Base-by-base conservation (phyloP, 371 early-diverging fungal genomes). In the Coemansia sp. region DNA sequence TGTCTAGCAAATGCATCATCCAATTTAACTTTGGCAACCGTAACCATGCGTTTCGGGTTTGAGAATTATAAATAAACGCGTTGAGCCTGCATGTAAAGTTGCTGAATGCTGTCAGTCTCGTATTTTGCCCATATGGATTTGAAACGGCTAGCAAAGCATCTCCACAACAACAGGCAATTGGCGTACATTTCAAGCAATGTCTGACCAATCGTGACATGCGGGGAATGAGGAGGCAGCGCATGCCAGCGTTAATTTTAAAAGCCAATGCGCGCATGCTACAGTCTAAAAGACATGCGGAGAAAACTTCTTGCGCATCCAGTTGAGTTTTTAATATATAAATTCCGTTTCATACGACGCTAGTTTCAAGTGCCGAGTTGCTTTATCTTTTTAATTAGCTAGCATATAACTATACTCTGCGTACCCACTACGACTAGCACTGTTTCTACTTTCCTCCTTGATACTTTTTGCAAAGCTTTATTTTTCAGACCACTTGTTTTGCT, bases 281-380 rank as follows among this genome's bases (percentile, higher is more conserved):
- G 29, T 61, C 34, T 51, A 61, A 39, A 18, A 61, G 50, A 37
- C 37, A 40, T 62, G 62, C 40, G 62, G 62, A 37, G 62, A 26
- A 7, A 7, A n/a, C 18, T 21, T 14, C 40, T 8, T 34, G 14
- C 10, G 53, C 24, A 62, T 8, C 11, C 5, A 22, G 40, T 4
- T 52, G 34, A 10, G 34, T 18, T 40, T n/a, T 31, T 26, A 52
- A 26, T 27, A 26, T 27, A 45, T 16, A 45, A 45, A 45, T 45
- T 45, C 16, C 16, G 45, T 45, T 45, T 45, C 45, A 45, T 45
- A 45, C 16, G 45, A 45, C 45, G 45, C 45, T n/a, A 22, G 10
- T 21, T 13, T 16, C 31, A 18, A 34, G 8, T 16, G 10, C n/a
- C 40, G 51, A 24, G 18, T 62, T 37, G 53, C 53, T 52, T 37